These are phyloP conservation scores for Aspergillus arachidicola DNA, from an alignment of 2,329 filamentous ascomycete species.

Conservation along the genomic window DNA sequence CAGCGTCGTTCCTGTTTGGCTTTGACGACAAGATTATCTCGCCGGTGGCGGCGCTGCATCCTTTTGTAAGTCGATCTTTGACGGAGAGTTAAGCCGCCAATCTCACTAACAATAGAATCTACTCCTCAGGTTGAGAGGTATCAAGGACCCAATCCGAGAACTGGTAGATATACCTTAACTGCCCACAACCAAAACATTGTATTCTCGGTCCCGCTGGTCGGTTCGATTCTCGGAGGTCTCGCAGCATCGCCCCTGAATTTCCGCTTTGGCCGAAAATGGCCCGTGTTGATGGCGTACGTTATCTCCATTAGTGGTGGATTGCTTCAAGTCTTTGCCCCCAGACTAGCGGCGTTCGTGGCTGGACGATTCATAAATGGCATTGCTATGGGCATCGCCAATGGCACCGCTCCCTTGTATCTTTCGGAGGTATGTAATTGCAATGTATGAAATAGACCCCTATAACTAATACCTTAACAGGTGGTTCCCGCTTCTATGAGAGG, in stretches of 20 bases:
- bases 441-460: neutral
- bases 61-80: conserved; percentile 28
- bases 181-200: conserved; percentile 40
- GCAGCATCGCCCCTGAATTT: conserved; percentile 37
- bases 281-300: conserved; percentile 35
- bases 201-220: conserved; percentile 40
- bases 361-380: conserved; percentile 37
- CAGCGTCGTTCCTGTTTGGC: conserved; percentile 36
- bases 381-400: conserved; percentile 36
- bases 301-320: conserved; percentile 37
- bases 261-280: conserved; percentile 38
- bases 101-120: neutral
- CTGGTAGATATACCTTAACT: conserved; percentile 28
- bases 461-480: conserved; percentile 18
- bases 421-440: conserved; percentile 28
- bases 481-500: conserved; percentile 38
- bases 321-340: conserved; percentile 40
- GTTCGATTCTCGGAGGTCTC: conserved; percentile 36
- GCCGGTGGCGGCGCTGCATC: conserved; percentile 30
- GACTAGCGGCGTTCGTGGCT: conserved; percentile 35
- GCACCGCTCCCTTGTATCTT: conserved; percentile 40
- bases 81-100: neutral
- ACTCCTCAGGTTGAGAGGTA: conserved; percentile 29
- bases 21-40: conserved; percentile 39
- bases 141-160: conserved; percentile 31